Conservation (phyloP, 768 basidiomycete species). For the Leccinum longicurvipes region DNA sequence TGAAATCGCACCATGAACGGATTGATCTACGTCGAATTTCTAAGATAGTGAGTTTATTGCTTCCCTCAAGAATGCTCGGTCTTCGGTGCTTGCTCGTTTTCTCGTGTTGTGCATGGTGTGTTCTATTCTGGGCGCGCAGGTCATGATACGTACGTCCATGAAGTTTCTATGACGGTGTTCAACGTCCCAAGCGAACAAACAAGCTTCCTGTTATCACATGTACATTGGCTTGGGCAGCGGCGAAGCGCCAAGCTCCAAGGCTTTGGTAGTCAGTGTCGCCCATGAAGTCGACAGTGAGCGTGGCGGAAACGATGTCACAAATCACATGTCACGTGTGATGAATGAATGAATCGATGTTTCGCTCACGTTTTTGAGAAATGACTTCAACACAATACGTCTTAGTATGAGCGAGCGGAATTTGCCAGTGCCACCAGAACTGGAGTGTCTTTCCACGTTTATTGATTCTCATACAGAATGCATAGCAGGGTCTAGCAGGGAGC, state of each 20-base stretch:
- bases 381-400: neutral
- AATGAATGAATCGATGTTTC: neutral
- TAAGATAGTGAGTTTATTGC: neutral
- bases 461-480: slow-evolving; percentile 54
- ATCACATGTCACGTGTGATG: neutral
- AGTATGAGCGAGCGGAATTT: slow-evolving; percentile 20
- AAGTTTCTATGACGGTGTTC: neutral
- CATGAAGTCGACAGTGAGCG: too few species aligned
- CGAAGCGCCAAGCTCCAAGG: neutral
- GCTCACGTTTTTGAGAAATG: neutral
- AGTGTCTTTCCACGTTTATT: slow-evolving; percentile 50
- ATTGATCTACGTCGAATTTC: neutral
- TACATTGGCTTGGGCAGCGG: neutral
- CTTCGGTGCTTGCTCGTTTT: too few species aligned
- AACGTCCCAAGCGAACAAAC: neutral
- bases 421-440: slow-evolving; percentile 41
- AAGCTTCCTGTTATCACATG: neutral
- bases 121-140: neutral
- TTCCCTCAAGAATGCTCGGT: neutral
- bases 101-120: neutral
- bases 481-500: slow-evolving; percentile 49
- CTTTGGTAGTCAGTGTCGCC: neutral
- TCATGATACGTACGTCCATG: neutral
- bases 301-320: neutral
- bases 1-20: neutral